Evolutionary conservation across 306 rosid species (phyloP), one percentile per base, ranked within the genome.

Genomic region (Medicago arabica): DNA sequence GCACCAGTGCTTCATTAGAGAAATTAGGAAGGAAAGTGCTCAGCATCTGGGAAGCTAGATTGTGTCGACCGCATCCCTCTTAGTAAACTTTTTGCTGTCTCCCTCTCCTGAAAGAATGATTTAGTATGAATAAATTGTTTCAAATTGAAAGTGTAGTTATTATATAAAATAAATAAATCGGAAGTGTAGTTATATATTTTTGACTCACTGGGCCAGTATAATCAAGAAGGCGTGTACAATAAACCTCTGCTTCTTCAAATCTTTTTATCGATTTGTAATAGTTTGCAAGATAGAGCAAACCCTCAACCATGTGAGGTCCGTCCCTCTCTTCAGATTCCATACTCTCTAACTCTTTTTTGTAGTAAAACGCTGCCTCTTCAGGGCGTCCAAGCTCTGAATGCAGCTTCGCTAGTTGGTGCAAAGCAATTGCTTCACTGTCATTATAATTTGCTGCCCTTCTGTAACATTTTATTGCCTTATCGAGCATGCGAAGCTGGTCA

Each of bases 321-420:
- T 96, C 99, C 84, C 98, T 90, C 75, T 92, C 98, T 89, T 96
- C 99, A 43, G 76, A 85, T 82, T 92, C 96, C 99, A 92, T 96
- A 75, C 99, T 90, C 78, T 96, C 99, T 78, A 96, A 81, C 85
- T 96, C 99, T 83, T 88, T 90, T 81, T 83, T 87, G 90, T 88
- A 92, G 87, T 89, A 96, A 88, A 79, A 92, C 38, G 97, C 96
- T 11, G 99, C 98, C 80, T 96, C 99, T 28, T 96, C 96, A 15
- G 82, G 72, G 64, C 83, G 89, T 21, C 91, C 96, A 14, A 90
- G 82, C 75, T 90, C 98, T 3, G 78, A 60, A 59, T 90, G 89
- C 70, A 96, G 85, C 86, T 88, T 96, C 66, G 98, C 98, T 73
- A 96, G 71, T 75, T 86, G 93, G 80, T 88, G 92, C 28, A 96